Conservation (phyloP, 148 eudicot species). For the Rhododendron vialii region DNA sequence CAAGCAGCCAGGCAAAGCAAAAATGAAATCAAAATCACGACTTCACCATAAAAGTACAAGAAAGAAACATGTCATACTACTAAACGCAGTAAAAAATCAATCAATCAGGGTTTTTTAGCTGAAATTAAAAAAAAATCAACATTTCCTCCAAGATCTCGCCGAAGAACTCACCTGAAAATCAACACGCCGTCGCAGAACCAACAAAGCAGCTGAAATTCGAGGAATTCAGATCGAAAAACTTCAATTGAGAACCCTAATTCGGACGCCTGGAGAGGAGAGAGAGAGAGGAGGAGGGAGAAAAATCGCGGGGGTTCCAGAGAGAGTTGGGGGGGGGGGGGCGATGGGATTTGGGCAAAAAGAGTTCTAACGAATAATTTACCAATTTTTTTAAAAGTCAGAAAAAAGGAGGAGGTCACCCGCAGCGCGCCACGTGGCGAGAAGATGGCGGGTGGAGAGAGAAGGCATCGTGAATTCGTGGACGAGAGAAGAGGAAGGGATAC, state of each 20-base stretch:
- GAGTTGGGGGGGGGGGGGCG: background rate
- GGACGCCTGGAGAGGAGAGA: background rate
- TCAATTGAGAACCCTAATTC: constrained; percentile 33
- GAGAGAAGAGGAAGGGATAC: constrained; percentile 43
- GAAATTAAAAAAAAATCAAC: background rate
- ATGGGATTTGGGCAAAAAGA: constrained; percentile 2
- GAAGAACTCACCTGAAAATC: constrained; percentile 32
- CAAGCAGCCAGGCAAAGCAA: background rate
- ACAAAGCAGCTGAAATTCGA: background rate
- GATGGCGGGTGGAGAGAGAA: constrained; percentile 28
- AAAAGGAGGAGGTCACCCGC: constrained; percentile 10
- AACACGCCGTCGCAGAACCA: constrained; percentile 8
- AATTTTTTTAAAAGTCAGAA: background rate
- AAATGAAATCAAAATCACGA: constrained; percentile 1
- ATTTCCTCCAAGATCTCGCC: constrained; percentile 11
- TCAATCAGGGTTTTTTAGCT: background rate
- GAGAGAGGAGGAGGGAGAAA: background rate
- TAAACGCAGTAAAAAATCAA: background rate
- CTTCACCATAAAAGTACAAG: background rate
- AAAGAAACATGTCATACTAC: background rate
- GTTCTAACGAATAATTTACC: constrained; percentile 16
- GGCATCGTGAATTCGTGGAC: constrained; percentile 52
- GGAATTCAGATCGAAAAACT: background rate
- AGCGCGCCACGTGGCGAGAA: constrained; percentile 52
- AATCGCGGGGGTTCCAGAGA: constrained; percentile 32